phyloP scores from a whole-genome alignment of 2,329 filamentous ascomycete species.

The Colletotrichum salicis region DNA sequence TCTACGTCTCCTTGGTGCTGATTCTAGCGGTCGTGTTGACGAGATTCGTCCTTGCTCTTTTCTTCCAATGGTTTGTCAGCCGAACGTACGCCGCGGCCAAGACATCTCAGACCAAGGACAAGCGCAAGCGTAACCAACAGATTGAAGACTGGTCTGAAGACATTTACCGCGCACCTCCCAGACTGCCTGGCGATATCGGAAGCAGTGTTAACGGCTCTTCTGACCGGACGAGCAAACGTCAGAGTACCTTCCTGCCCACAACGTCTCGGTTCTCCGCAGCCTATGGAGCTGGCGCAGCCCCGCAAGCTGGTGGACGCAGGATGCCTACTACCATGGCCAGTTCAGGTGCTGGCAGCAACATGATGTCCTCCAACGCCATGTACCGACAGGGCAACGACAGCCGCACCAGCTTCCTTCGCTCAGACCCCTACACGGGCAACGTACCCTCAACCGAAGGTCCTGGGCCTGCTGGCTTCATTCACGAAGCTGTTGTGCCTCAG shows the following conservation, averaged over 20 bases:
- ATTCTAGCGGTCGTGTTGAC: conserved; percentile 88
- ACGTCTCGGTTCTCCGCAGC: conserved; percentile 95
- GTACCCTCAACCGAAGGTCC: conserved; percentile 73
- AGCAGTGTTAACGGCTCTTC: conserved; percentile 70
- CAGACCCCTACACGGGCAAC: conserved; percentile 64
- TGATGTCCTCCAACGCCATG: conserved; percentile 76
- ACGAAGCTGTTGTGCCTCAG: conserved; percentile 94
- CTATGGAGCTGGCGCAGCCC: conserved; percentile 76
- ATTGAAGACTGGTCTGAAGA: conserved; percentile 99
- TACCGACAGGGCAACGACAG: conserved; percentile 76
- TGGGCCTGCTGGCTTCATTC: conserved; percentile 93
- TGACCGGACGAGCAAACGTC: conserved; percentile 82
- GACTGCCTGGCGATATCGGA: conserved; percentile 79
- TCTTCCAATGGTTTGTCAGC: conserved; percentile 97
- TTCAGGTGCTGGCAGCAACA: conserved; percentile 78
- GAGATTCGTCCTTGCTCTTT: conserved; percentile 87
- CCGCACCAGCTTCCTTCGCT: conserved; percentile 72
- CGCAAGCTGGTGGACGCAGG: conserved; percentile 54
- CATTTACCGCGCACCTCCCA: conserved; percentile 90
- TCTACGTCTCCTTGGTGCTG: conserved; percentile 91
- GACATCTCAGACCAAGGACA: conserved; percentile 83
- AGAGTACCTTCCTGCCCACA: conserved; percentile 86
- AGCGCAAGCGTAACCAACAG: conserved; percentile 87
- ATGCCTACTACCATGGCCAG: conserved; percentile 94
- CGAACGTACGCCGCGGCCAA: conserved; percentile 85